Conservation (phyloP, 495 filamentous ascomycete genomes). For the Daldinia vernicosa region DNA sequence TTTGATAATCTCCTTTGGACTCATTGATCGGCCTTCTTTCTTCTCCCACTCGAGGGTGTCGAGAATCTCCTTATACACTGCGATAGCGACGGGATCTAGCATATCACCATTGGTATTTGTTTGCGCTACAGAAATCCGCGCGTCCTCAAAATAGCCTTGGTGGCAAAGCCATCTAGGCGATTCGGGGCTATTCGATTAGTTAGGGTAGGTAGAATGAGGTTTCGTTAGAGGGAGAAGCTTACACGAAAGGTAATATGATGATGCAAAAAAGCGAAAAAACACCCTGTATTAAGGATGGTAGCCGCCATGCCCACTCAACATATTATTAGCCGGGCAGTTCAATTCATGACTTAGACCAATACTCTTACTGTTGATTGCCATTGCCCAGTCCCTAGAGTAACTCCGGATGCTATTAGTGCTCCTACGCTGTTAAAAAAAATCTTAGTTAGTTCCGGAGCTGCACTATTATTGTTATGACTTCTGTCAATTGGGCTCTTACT, state of each 20-base stretch:
- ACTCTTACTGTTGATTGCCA: conserved; percentile 51
- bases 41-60: conserved; percentile 58
- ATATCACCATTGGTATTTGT: conserved; percentile 57
- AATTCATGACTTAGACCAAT: neutral
- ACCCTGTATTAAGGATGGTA: conserved; percentile 64
- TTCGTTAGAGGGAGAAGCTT: conserved; percentile 4
- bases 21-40: conserved; percentile 53
- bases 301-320: conserved; percentile 59
- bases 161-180: conserved; percentile 60
- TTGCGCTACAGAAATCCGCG: conserved; percentile 53
- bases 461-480: too few relatives aligned
- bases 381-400: conserved; percentile 61
- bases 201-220: neutral
- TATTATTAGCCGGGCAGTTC: neutral
- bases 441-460: neutral
- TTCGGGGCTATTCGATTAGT: conserved; percentile 52
- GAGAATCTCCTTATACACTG: conserved; percentile 55
- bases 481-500: conserved; percentile 43
- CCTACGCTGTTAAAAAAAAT: conserved; percentile 39
- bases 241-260: conserved; percentile 61
- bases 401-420: conserved; percentile 59
- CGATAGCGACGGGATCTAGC: conserved; percentile 52
- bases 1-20: conserved; percentile 52
- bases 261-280: conserved; percentile 63
- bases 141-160: conserved; percentile 49